Evolutionary conservation across 2,329 filamentous ascomycete species (phyloP).

Genomic region (Aspergillus sp.): DNA sequence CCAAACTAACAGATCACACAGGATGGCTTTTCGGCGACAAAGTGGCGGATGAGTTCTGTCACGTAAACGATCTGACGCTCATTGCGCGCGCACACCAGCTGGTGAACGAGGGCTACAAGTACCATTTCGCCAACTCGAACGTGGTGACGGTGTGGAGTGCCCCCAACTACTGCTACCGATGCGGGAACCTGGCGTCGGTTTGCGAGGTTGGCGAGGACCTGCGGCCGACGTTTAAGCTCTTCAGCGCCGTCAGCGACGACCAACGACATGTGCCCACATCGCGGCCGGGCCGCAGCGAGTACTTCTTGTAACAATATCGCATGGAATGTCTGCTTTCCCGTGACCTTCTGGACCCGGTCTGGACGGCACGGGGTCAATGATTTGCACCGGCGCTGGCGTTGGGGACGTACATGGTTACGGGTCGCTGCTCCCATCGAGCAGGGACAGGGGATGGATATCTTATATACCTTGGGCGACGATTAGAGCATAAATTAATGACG

Average conservation of each 20-base stretch:
- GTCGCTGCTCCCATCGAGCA: slow-evolving; percentile 4
- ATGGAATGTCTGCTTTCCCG: slow-evolving; percentile 5
- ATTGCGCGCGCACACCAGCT: slow-evolving; percentile 73
- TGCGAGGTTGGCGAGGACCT: slow-evolving; percentile 86
- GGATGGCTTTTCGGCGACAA: slow-evolving; percentile 67
- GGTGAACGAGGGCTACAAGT: slow-evolving; percentile 79
- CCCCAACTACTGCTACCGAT: slow-evolving; percentile 95
- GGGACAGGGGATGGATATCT: slow-evolving; percentile 18
- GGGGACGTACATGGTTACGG: slow-evolving; percentile 17
- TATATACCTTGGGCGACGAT: slow-evolving; percentile 26
- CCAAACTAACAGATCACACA: slow-evolving; percentile 1
- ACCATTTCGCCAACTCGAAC: slow-evolving; percentile 91
- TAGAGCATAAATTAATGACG: slow-evolving; percentile 28
- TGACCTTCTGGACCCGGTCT: slow-evolving; percentile 8
- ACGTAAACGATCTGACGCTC: slow-evolving; percentile 69
- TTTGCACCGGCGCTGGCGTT: slow-evolving; percentile 37
- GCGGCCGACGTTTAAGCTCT: slow-evolving; percentile 75
- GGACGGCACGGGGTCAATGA: slow-evolving; percentile 16
- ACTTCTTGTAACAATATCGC: slow-evolving; percentile 41
- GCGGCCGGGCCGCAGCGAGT: slow-evolving; percentile 47
- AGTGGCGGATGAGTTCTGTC: slow-evolving; percentile 72
- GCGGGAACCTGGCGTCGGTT: slow-evolving; percentile 84
- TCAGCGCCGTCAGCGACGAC: slow-evolving; percentile 47
- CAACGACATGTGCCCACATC: slow-evolving; percentile 44
- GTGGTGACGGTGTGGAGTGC: slow-evolving; percentile 80